Percentiles rank a stretch among this genome's conserved stretches.
phyloP scores from a whole-genome alignment of 2,329 filamentous ascomycete genomes.

The Cordyceps farinosa region DNA sequence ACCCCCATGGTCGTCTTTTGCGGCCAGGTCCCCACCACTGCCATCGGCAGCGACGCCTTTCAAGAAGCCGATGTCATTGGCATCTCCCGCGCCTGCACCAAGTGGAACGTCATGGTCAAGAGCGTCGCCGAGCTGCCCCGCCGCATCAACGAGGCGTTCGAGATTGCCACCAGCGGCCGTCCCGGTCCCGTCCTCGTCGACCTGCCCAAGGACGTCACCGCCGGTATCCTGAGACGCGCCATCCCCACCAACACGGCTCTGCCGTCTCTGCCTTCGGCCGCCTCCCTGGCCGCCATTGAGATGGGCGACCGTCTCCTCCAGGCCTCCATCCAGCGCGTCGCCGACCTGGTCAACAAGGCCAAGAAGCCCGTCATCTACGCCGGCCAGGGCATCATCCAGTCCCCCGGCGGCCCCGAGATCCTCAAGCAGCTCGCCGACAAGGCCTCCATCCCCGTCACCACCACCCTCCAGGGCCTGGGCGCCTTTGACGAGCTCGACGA shows the following conservation, averaged over 20 bases:
- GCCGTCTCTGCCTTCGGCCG: conserved; percentile 79
- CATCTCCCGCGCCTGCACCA: conserved; percentile 91
- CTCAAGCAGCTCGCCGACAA: conserved; percentile 88
- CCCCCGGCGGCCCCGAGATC: conserved; percentile 72
- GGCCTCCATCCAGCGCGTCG: conserved; percentile 70
- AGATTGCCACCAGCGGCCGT: conserved; percentile 91
- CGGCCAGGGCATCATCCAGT: conserved; percentile 81
- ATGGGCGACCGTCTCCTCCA: conserved; percentile 69
- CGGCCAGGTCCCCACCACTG: conserved; percentile 84
- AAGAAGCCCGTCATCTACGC: conserved; percentile 96
- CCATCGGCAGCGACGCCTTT: conserved; percentile 94
- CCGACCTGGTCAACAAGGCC: conserved; percentile 76
- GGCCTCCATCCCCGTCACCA: conserved; percentile 88
- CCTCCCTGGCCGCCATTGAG: conserved; percentile 75
- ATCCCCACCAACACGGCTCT: conserved; percentile 75
- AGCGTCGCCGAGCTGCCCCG: conserved; percentile 88
- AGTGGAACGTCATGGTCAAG: conserved; percentile 99
- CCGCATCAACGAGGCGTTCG: conserved; percentile 95
- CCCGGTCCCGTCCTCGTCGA: conserved; percentile 95
- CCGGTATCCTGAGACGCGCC: conserved; percentile 73
- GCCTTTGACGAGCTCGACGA: conserved; percentile 89
- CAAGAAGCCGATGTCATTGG: conserved; percentile 94
- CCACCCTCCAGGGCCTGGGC: conserved; percentile 89
- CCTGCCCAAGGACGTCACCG: conserved; percentile 93
- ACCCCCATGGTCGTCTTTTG: conserved; percentile 95